Conservation (phyloP, 2,329 filamentous ascomycete genomes). For the Malbranchea cinnamomea region DNA sequence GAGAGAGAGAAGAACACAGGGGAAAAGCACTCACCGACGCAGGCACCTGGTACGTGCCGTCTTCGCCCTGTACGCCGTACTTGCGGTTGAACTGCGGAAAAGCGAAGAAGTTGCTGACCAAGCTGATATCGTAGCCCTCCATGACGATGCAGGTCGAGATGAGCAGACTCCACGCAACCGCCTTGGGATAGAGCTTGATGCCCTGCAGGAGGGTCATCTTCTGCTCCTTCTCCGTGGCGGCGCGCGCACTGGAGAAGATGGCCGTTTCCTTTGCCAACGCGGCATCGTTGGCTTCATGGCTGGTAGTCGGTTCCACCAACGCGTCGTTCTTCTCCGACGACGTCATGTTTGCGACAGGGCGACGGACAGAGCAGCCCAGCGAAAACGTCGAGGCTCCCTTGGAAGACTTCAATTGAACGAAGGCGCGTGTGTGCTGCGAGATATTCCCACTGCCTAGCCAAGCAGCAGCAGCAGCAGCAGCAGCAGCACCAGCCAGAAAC, state of each 20-base stretch:
- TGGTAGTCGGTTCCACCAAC: no score
- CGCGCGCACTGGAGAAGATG: slow-evolving; percentile 30
- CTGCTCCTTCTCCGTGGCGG: slow-evolving; percentile 35
- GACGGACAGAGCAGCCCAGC: no score
- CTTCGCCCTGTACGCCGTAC: slow-evolving; percentile 20
- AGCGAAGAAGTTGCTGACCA: slow-evolving; percentile 66
- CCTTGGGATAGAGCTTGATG: slow-evolving; percentile 71
- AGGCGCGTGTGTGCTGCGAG: no score
- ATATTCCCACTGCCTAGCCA: no score
- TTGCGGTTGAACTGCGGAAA: slow-evolving; percentile 27
- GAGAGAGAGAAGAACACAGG: slow-evolving; percentile 1
- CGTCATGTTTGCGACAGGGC: no score
- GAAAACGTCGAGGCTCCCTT: no score
- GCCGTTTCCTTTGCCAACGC: no score
- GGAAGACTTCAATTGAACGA: no score
- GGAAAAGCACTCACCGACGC: slow-evolving; percentile 19
- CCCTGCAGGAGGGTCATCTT: slow-evolving; percentile 62
- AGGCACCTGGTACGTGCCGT: slow-evolving; percentile 26
- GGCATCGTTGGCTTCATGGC: no score
- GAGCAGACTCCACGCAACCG: slow-evolving; percentile 65
- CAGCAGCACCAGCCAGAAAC: no score
- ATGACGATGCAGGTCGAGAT: slow-evolving; percentile 87
- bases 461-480: no score
- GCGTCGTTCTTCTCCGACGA: no score
- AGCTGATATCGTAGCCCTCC: slow-evolving; percentile 74